Base-by-base conservation (phyloP, 225 moss, liverwort and hornwort species). In the Bryoerythrophyllum caledonicum region DNA sequence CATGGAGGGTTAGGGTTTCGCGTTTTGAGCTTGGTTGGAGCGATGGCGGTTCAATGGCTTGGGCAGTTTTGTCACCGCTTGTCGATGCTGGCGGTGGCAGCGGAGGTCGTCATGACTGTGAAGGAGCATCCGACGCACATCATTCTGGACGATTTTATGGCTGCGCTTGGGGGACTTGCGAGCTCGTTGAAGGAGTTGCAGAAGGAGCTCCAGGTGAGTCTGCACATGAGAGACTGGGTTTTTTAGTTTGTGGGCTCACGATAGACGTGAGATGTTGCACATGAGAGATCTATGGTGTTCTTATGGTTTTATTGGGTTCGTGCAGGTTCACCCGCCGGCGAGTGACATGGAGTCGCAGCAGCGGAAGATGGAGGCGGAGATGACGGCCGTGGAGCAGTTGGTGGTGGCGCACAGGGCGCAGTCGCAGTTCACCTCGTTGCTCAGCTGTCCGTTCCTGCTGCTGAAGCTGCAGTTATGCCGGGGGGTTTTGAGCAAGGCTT, bases 21-120 rank as follows among this genome's bases (percentile, higher is more conserved):
- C 54, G 16, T n/a, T 69, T 72, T 72, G 63, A 60, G 34, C 48
- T 19, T 60, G 75, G 68, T 44, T 66, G 63, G 56, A 65, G 71
- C 78, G 25, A 86, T 86, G 86, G 86, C 86, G 69, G 83, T 70
- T 26, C 73, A 62, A 70, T 86, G 83, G 83, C 49, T 73, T 56
- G 78, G 72, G 34, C 75, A 63, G 21, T 76, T 86, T 66, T 69
- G 76, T 17, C 86, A 83, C 65, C 78, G 86, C 61, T 60, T 86
- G 58, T 83, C 81, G 30, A 83, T 81, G 81, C 76, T 86, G 46
- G 78, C 83, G n/a, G 81, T 81, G 76, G 81, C 83, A 72, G 78
- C 81, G 55, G 80, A 78, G 76, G 80, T 75, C 41, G 86, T 86
- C 37, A 60, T 83, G 38, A 55, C 41, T 69, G 69, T 70, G 81